Evolutionary conservation across 2,329 filamentous ascomycete genomes (phyloP), one percentile per base, ranked within the genome.

Genomic region (Curvularia lunata): DNA sequence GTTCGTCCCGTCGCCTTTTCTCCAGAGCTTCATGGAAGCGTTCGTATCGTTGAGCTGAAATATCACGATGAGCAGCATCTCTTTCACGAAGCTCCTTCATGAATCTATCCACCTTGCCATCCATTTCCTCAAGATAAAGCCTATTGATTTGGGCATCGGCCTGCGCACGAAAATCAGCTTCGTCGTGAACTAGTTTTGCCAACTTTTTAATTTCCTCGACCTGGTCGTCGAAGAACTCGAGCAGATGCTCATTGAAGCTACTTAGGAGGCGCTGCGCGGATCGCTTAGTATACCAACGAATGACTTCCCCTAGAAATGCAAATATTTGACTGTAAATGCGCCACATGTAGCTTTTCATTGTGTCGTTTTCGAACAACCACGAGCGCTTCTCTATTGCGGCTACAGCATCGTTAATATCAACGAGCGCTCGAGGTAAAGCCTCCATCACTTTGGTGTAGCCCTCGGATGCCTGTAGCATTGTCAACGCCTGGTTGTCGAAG

Each of bases 261-360:
- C 46, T n/a, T 1, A 48, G 6, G 21, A 34, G 28, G 4, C 46
- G 46, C 9, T 48, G 46, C 1, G 28, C 28, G 5, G 46, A 48
- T n/a, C 46, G 10, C 19, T 48, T 48, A 5, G 46, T 48, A 16
- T 48, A 48, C 46, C 46, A 48, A 19, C 19, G 28, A 30, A 48
- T 48, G 46, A 48, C 30, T 25, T 48, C 46, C 25, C 46, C 46
- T 2, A 48, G 30, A 25, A 48, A 48, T 16, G 46, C 30, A 37
- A 48, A 48, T 21, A 48, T 48, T 18, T 48, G 46, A 12, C 46
- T 48, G 19, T 48, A 48, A 25, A 48, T 37, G 6, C 46, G 46
- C 46, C 46, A 48, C 46, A 48, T 37, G 19, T 48, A 48, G 3
- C 30, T 34, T n/a, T 48, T 48, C 46, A 48, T 48, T 1, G 46